Evolutionary conservation across 2,329 filamentous ascomycete genomes (phyloP), one percentile per base, ranked within the genome.

Genomic region (Colletotrichum sp.): DNA sequence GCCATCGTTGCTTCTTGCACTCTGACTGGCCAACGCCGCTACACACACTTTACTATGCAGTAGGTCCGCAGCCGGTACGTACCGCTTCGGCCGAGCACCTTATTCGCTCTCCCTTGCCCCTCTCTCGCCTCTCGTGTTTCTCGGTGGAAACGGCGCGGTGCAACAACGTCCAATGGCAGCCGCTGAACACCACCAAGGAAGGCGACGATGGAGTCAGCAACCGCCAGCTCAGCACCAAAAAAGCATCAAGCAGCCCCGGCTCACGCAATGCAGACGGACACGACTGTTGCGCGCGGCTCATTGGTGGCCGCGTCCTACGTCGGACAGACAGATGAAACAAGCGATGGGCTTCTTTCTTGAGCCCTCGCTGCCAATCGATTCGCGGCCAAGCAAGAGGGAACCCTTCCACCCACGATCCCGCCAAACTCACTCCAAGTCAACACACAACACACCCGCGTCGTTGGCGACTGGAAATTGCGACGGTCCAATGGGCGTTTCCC

Each of bases 281-380:
- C 63, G 32, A 64, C 64, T n/a, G 28, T 57, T 75, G 57, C 70
- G 64, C 73, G 73, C 70, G 70, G 70, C 70, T 75, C 73, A 75
- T 73, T 75, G 73, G 73, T 48, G 69, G 70, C 39, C 43, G 63
- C 73, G 57, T 67, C 57, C 65, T 60, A 48, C 34, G 30, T 26
- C 55, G 52, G 57, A 43, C 32, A 36, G 34, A 66, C 70, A 32
- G 73, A 67, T 75, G 73, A 75, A 75, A 75, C 73, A 75, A 68
- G 73, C 70, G 73, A 75, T 68, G 34, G 70, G 5, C 73, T 48
- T 10, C 43, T 68, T 34, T 68, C 13, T 64, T 34, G 59, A 24
- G n/a, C 15, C 26, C 64, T 68, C 70, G 61, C 26, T 34, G 18
- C 70, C 73, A 75, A 75, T 68, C 70, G 59, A 75, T 75, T 61